Evolutionary conservation across 805 yeast species (phyloP).

Genomic region (Ogataea ganodermae): DNA sequence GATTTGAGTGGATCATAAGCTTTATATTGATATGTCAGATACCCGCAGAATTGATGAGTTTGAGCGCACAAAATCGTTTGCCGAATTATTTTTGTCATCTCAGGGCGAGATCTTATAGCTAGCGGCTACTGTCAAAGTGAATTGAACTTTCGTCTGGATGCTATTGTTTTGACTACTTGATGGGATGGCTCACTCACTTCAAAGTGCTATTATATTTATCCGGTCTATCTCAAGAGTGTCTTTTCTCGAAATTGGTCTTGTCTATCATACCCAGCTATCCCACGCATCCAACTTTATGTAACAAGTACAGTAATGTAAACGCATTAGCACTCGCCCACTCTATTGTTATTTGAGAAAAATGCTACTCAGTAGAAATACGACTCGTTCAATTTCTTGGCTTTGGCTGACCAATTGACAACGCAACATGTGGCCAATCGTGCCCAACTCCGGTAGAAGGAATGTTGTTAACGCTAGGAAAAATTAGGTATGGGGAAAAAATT

Average conservation of each 20-base stretch:
- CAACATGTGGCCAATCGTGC: no score
- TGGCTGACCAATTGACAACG: background rate
- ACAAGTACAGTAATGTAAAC: no score
- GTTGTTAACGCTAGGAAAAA: no score
- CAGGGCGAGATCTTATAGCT: background rate
- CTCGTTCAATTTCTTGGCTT: background rate
- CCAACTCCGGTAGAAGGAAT: no score
- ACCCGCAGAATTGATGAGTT: background rate
- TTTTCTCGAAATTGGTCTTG: background rate
- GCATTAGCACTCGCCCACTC: background rate
- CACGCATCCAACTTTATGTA: no score
- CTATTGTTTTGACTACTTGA: no score
- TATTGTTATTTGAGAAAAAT: background rate
- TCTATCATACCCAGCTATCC: no score
- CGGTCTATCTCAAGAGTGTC: no score
- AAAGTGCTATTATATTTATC: no score
- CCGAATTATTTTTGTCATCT: background rate
- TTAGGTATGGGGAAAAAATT: background rate
- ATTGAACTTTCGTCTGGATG: no score
- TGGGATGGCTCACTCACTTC: no score
- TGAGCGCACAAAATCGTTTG: background rate
- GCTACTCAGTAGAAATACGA: background rate
- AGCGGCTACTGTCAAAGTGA: background rate
- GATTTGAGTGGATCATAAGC: background rate
- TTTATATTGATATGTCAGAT: slow-evolving; percentile 1